Evolutionary conservation across 441 rosid genomes (phyloP).

Genomic region (Gossypium schwendimanii): DNA sequence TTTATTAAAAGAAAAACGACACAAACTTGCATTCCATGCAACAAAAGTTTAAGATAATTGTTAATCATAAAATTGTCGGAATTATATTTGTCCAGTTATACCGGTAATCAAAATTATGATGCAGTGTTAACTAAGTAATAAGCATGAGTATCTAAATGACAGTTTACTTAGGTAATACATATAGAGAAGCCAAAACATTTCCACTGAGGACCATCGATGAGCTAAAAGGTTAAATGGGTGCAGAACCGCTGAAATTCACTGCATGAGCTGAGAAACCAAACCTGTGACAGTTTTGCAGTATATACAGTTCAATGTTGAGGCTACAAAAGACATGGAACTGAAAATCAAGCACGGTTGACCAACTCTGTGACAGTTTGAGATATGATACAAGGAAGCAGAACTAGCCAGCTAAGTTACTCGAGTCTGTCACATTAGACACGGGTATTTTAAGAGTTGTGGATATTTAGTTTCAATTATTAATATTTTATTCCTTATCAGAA

Average conservation of each 20-base stretch:
- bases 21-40: neutral
- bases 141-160: neutral
- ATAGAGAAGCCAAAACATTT: neutral
- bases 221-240: neutral
- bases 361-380: neutral
- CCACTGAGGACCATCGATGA: no score
- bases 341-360: no score
- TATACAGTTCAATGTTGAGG: neutral
- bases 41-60: neutral
- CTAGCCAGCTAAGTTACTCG: no score
- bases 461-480: no score
- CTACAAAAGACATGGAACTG: neutral
- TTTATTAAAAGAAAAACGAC: no score
- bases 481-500: no score
- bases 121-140: no score
- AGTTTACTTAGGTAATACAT: neutral
- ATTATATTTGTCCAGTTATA: neutral
- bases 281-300: neutral
- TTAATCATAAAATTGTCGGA: neutral
- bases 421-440: no score
- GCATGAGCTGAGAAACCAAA: neutral
- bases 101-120: no score
- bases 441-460: no score
- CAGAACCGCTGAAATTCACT: neutral
- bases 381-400: neutral